Evolutionary conservation across 495 filamentous ascomycete species (phyloP).

Genomic region (Penicillium simplicissimum): DNA sequence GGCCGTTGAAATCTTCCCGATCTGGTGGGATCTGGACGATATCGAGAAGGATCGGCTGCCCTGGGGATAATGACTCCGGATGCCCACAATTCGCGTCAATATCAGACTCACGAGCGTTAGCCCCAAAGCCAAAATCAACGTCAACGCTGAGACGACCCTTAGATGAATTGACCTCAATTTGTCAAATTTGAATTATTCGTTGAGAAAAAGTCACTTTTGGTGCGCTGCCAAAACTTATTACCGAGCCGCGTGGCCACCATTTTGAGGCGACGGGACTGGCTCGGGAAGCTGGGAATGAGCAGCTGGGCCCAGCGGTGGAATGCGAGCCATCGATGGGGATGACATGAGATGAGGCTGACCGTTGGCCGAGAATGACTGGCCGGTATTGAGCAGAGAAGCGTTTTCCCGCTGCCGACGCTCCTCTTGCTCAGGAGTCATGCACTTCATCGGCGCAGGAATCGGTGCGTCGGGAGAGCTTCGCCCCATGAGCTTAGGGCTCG

Average conservation of each 20-base stretch:
- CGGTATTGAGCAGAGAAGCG: conserved; percentile 33
- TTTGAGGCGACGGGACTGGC: conserved; percentile 27
- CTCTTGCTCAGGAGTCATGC: conserved; percentile 51
- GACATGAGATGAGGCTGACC: conserved; percentile 34
- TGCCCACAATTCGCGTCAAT: conserved; percentile 17
- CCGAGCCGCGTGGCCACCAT: conserved; percentile 15
- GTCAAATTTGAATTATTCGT: not conserved
- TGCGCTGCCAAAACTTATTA: conserved; percentile 12
- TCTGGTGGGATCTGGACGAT: not conserved
- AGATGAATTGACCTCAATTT: not conserved
- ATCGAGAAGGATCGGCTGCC: not conserved
- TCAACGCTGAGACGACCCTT: not conserved
- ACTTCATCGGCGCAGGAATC: conserved; percentile 48
- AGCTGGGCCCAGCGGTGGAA: conserved; percentile 39
- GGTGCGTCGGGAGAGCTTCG: conserved; percentile 50
- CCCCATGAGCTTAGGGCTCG: conserved; percentile 51
- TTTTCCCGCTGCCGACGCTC: conserved; percentile 47
- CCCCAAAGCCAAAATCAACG: conserved; percentile 19
- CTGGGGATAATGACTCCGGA: conserved; percentile 22
- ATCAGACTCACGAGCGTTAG: not conserved
- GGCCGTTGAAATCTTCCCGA: not conserved
- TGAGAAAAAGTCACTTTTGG: not conserved
- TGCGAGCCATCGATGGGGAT: conserved; percentile 42
- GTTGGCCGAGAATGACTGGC: conserved; percentile 24
- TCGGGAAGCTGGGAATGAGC: conserved; percentile 32